phyloP scores from a whole-genome alignment of 805 yeast species.

The Pichia pseudocactophila region DNA sequence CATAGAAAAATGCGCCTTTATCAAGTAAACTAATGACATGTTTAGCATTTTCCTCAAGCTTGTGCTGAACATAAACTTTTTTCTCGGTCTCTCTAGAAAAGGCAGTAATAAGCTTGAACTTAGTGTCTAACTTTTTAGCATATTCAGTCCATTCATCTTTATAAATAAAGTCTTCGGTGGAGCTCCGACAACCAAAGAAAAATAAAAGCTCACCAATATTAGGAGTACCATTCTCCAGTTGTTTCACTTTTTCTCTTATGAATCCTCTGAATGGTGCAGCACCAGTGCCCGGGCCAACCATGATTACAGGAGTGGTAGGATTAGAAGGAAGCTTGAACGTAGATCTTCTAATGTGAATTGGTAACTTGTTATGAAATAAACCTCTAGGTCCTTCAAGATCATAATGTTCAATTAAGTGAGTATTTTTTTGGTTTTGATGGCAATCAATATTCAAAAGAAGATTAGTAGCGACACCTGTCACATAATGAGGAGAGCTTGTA shows the following conservation, averaged over 20 bases:
- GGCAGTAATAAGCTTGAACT: conserved; percentile 70
- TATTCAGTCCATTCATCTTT: conserved; percentile 84
- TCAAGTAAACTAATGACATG: conserved; percentile 46
- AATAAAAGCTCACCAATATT: conserved; percentile 65
- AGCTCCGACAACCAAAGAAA: conserved; percentile 81
- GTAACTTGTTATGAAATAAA: conserved; percentile 47
- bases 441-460: conserved; percentile 65
- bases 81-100: conserved; percentile 70
- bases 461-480: conserved; percentile 88
- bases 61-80: conserved; percentile 81
- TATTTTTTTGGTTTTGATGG: conserved; percentile 40
- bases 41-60: conserved; percentile 44
- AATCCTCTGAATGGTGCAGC: conserved; percentile 98
- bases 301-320: conserved; percentile 72
- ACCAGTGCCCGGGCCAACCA: conserved; percentile 98
- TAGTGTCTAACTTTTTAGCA: conserved; percentile 47
- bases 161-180: conserved; percentile 75
- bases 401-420: conserved; percentile 46
- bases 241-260: conserved; percentile 72
- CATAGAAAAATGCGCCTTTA: conserved; percentile 80
- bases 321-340: conserved; percentile 89
- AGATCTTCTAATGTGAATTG: conserved; percentile 90
- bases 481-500: conserved; percentile 28
- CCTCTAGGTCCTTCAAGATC: conserved; percentile 80
- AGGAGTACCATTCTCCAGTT: conserved; percentile 35